Evolutionary conservation across 2,329 filamentous ascomycete species (phyloP).

Genomic region (Ascosphaera pollenicola): DNA sequence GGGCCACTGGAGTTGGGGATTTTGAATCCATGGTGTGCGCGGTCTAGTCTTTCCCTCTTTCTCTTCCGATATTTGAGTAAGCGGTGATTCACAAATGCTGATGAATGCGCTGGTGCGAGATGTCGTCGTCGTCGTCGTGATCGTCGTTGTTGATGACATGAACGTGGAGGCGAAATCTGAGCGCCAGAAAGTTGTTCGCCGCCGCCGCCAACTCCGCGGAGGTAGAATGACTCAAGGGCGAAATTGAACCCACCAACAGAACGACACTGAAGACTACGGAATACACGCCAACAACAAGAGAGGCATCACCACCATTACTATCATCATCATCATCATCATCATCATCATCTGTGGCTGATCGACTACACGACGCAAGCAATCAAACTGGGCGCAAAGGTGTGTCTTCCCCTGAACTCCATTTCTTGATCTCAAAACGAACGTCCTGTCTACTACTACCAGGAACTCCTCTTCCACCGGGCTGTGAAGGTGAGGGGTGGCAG

Average conservation of each 20-base stretch:
- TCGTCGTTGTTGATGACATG: too few species aligned
- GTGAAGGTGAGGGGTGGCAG: too few species aligned
- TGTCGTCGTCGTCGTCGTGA: too few species aligned
- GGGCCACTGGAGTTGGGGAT: not conserved
- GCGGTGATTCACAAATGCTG: too few species aligned
- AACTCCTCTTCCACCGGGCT: constrained; percentile 25
- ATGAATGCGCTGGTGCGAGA: too few species aligned
- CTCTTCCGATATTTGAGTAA: too few species aligned
- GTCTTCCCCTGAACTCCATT: not conserved
- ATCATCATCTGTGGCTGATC: constrained; percentile 33
- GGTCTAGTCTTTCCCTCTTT: not conserved
- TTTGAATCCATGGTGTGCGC: not conserved
- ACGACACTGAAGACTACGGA: not conserved
- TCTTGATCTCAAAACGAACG: not conserved
- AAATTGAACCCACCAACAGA: too few species aligned
- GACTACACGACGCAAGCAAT: constrained; percentile 21
- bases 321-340: too few species aligned
- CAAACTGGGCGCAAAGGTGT: constrained; percentile 12
- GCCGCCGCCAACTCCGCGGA: too few species aligned
- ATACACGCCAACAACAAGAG: not conserved
- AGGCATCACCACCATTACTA: not conserved
- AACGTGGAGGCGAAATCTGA: too few species aligned
- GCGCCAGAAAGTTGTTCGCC: too few species aligned
- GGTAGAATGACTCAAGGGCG: too few species aligned
- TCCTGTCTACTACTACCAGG: constrained; percentile 2